Conservation (phyloP, 2,329 filamentous ascomycete species). For the Orbilia ellipsospora region DNA sequence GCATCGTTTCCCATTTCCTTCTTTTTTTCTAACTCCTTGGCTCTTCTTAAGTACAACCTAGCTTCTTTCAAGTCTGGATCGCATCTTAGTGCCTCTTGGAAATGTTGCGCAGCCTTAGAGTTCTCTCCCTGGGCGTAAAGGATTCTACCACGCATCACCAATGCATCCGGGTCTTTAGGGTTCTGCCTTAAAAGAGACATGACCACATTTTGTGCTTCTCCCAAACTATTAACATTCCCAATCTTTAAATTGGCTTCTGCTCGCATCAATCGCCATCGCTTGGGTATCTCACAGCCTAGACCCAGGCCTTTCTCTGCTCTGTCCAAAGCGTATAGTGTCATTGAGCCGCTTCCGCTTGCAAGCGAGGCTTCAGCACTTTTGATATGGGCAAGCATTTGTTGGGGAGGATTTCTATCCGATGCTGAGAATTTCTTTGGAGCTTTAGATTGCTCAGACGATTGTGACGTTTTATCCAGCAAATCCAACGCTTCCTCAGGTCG, state of each 20-base stretch:
- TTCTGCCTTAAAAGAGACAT: slow-evolving; percentile 88
- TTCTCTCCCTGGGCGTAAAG: slow-evolving; percentile 94
- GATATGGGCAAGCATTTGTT: slow-evolving; percentile 85
- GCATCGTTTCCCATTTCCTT: slow-evolving; percentile 92
- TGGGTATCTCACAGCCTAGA: slow-evolving; percentile 77
- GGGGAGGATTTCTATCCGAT: slow-evolving; percentile 79
- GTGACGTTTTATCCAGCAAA: slow-evolving; percentile 63
- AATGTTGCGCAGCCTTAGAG: slow-evolving; percentile 91
- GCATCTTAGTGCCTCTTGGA: slow-evolving; percentile 86
- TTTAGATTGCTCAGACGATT: background rate
- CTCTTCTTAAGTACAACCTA: slow-evolving; percentile 85
- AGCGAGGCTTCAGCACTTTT: slow-evolving; percentile 81
- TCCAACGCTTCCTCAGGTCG: slow-evolving; percentile 86
- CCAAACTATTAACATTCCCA: slow-evolving; percentile 86
- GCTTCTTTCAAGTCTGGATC: slow-evolving; percentile 92
- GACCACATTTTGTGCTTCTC: slow-evolving; percentile 91
- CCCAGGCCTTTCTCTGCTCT: slow-evolving; percentile 87
- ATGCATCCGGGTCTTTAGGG: slow-evolving; percentile 89
- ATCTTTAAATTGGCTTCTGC: slow-evolving; percentile 93
- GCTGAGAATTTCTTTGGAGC: slow-evolving; percentile 25
- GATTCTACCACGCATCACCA: slow-evolving; percentile 87
- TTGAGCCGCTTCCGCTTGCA: slow-evolving; percentile 79
- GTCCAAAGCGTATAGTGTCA: slow-evolving; percentile 91
- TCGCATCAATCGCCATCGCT: slow-evolving; percentile 93
- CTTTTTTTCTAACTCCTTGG: slow-evolving; percentile 90